Conservation (phyloP, 2,329 filamentous ascomycete genomes). For the Penicillium paneum region DNA sequence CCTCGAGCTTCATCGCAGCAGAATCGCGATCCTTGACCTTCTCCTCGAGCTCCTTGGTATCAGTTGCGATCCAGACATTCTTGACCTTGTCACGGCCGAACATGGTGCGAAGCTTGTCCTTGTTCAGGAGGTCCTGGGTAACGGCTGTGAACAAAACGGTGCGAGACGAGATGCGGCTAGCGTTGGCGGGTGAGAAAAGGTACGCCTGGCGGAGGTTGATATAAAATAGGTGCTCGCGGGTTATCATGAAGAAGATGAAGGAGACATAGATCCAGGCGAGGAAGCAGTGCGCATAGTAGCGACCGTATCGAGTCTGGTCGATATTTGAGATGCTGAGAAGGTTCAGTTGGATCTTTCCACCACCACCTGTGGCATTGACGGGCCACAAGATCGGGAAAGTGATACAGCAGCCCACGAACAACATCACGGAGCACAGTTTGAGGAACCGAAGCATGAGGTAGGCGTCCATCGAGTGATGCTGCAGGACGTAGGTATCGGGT, state of each 20-base stretch:
- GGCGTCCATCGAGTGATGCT: constrained; percentile 87
- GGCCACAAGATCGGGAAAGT: constrained; percentile 89
- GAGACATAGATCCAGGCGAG: constrained; percentile 78
- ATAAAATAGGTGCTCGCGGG: constrained; percentile 84
- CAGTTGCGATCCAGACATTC: constrained; percentile 78
- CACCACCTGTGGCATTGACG: constrained; percentile 79
- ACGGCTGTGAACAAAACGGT: constrained; percentile 89
- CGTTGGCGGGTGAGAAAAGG: constrained; percentile 77
- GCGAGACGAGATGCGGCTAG: constrained; percentile 80
- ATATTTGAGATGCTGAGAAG: constrained; percentile 78
- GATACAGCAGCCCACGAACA: constrained; percentile 76
- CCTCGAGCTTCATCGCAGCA: constrained; percentile 76
- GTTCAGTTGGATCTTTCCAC: constrained; percentile 64
- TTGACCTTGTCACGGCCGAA: constrained; percentile 76
- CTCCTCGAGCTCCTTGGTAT: constrained; percentile 73
- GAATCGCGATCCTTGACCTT: constrained; percentile 78
- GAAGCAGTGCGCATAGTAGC: constrained; percentile 78
- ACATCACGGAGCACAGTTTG: constrained; percentile 72
- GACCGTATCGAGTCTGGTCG: constrained; percentile 51
- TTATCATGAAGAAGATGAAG: constrained; percentile 85
- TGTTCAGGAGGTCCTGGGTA: constrained; percentile 71
- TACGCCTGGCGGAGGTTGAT: constrained; percentile 93
- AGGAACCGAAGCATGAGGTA: constrained; percentile 89
- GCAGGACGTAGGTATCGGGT: constrained; percentile 74
- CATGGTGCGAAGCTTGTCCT: constrained; percentile 71